These are phyloP conservation scores for Exophiala sideris DNA, from an alignment of 2,329 filamentous ascomycete species.

Conservation along the genomic window DNA sequence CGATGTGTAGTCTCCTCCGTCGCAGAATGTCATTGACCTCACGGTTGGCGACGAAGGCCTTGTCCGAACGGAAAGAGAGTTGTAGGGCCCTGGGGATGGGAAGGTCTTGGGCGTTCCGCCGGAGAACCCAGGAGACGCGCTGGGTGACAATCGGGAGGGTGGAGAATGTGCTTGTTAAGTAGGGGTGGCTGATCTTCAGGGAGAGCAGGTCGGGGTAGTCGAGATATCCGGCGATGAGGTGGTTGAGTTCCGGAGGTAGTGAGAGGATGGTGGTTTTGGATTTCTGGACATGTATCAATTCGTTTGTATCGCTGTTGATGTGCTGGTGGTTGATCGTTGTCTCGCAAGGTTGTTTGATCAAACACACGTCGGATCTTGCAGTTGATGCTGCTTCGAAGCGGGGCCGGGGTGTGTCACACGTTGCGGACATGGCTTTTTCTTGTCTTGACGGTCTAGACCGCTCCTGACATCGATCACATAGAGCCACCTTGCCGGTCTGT, in stretches of 20 bases:
- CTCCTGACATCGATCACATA: too few relatives aligned
- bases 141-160: slow-evolving; percentile 3
- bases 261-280: slow-evolving; percentile 16
- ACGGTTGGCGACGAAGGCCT: slow-evolving; percentile 18
- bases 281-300: neutral
- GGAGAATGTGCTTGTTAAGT: slow-evolving; percentile 22
- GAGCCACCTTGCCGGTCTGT: too few relatives aligned
- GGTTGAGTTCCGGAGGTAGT: slow-evolving; percentile 35
- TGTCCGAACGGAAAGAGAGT: slow-evolving; percentile 16
- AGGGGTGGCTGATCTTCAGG: slow-evolving; percentile 30
- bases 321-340: neutral
- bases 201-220: slow-evolving; percentile 29
- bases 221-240: slow-evolving; percentile 29
- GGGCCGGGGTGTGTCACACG: too few relatives aligned
- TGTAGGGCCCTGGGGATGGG: slow-evolving; percentile 11
- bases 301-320: neutral
- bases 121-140: slow-evolving; percentile 16
- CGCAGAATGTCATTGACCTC: slow-evolving; percentile 21
- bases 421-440: too few relatives aligned
- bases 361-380: too few relatives aligned
- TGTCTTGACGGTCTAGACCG: too few relatives aligned
- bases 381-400: too few relatives aligned
- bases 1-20: slow-evolving; percentile 12
- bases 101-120: slow-evolving; percentile 5
- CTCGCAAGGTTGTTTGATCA: neutral